These are phyloP conservation scores for Solanum ossicruentum DNA, from an alignment of 257 asterid genomes.

Conservation along the genomic window DNA sequence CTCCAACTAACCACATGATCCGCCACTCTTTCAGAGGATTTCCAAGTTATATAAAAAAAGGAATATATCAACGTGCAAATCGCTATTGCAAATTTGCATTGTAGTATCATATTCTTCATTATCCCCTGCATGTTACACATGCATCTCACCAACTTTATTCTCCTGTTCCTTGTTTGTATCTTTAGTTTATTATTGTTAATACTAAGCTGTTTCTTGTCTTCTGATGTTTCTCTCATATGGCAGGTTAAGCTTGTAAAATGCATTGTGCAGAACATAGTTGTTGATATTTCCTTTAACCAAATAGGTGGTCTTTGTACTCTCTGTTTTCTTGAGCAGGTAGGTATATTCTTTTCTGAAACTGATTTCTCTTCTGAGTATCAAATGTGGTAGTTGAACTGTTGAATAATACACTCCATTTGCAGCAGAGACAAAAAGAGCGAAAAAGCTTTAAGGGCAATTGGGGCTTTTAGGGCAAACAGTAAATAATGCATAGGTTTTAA, in stretches of 20 bases:
- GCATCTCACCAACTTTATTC: not conserved
- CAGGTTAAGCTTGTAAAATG: constrained; percentile 44
- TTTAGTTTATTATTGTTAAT: not conserved
- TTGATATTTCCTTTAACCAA: constrained; percentile 40
- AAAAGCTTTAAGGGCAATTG: no score
- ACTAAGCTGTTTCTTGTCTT: not conserved
- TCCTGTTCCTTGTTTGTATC: not conserved
- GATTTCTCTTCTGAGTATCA: not conserved
- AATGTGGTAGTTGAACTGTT: not conserved
- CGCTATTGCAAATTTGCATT: not conserved
- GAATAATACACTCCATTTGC: not conserved
- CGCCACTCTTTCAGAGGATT: not conserved
- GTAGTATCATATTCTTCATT: not conserved
- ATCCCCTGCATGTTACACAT: not conserved
- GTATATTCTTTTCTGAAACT: not conserved
- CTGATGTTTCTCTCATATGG: not conserved
- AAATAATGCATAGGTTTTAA: no score
- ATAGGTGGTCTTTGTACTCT: constrained; percentile 44
- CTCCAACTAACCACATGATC: not conserved
- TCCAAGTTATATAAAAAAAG: not conserved
- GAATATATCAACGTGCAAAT: not conserved
- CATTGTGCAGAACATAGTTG: constrained; percentile 33
- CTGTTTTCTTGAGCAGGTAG: constrained; percentile 47
- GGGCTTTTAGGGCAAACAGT: no score
- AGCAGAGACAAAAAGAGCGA: no score